Base-by-base conservation (phyloP, 1,139 yeast species). In the Blastobotrys capitulatus region DNA sequence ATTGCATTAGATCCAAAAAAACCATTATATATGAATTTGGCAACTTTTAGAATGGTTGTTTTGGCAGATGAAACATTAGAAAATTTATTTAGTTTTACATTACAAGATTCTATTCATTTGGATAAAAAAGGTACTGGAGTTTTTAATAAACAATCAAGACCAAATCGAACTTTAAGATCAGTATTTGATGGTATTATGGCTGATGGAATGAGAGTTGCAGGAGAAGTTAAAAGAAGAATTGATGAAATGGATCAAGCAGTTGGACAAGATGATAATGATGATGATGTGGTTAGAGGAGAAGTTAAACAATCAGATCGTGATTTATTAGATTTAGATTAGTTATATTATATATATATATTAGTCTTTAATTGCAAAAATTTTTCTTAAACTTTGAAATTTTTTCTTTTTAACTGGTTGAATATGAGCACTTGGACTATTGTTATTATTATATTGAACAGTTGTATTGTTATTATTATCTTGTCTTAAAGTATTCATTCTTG, bases 61-160 rank as follows among this genome's bases (percentile, higher is more conserved):
- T 73, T 92, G 15, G 97, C 97, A 0, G 96, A 90, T 65, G 97
- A 89, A 61, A 86, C 97, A 0, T 83, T 89, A 57, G 97, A 92
- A 64, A 71, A 85, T 38, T 79, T 90, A 56, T 92, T 92, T 66
- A 76, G 87, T 35, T 71, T 74, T 26, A 85, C 90, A 1, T 73
- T 84, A 42, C 76, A 83, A 48, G 66, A 73, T 8, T 79, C 95
- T 0, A 76, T 89, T 46, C 88, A 85, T 59, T 73, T 89, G 38
- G 79, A 81, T 38, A 79, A 80, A 56, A 57, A 55, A 29, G 70
- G 69, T 26, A 66, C 70, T 2, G 68, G 69, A 6, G 57, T 60
- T 7, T 61, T 56, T 42, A 57, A 52, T 44, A 54, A 52, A 42
- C 48, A 56, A 22, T 34, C 18, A 2, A 20, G 18, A 13, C 38